Conservation (phyloP, 768 basidiomycete genomes). For the Amanita exitialis region DNA sequence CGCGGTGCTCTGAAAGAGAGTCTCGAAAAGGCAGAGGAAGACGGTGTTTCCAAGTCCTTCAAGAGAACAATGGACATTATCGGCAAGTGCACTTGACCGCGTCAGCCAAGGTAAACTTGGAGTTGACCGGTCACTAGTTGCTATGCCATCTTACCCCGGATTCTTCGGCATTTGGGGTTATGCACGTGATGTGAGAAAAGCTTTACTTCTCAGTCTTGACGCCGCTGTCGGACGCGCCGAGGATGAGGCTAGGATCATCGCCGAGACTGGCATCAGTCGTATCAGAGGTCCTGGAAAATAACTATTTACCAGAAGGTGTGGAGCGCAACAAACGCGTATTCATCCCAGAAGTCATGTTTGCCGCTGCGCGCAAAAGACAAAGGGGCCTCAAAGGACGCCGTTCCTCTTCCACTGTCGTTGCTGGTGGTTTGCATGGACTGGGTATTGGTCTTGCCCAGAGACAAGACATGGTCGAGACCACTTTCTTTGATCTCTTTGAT, state of each 20-base stretch:
- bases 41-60: conserved; percentile 43
- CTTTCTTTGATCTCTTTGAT: conserved; percentile 80
- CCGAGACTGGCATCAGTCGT: conserved; percentile 53
- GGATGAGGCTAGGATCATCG: conserved; percentile 67
- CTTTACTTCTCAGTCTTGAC: conserved; percentile 76
- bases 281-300: conserved; percentile 64
- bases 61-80: conserved; percentile 50
- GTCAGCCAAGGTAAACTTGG: conserved; percentile 71
- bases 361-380: conserved; percentile 34
- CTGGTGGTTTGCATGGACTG: conserved; percentile 71
- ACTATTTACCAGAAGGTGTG: conserved; percentile 70
- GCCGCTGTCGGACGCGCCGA: conserved; percentile 71
- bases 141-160: conserved; percentile 78
- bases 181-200: conserved; percentile 65
- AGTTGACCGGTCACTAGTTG: conserved; percentile 31
- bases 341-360: conserved; percentile 98
- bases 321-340: conserved; percentile 80
- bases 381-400: conserved; percentile 27
- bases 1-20: conserved; percentile 70
- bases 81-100: conserved; percentile 57
- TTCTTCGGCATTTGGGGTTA: conserved; percentile 80
- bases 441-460: conserved; percentile 76
- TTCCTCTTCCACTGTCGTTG: conserved; percentile 45
- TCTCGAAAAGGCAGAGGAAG: conserved; percentile 75
- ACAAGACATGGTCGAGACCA: conserved; percentile 68